These are phyloP conservation scores for Neurospora cerealis DNA, from an alignment of 495 filamentous ascomycete species.

Conservation along the genomic window DNA sequence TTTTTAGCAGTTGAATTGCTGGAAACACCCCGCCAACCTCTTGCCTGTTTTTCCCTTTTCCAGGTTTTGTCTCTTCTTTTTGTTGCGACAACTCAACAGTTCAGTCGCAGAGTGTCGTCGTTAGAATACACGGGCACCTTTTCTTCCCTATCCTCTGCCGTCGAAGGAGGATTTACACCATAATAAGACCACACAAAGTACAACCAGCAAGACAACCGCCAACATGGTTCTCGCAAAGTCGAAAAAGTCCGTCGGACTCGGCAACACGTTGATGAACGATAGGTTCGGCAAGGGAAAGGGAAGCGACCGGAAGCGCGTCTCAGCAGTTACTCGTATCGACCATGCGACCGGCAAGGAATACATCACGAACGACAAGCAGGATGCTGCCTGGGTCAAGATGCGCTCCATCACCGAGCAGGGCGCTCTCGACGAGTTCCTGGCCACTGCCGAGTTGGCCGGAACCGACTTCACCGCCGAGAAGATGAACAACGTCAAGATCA, in stretches of 20 bases:
- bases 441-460: conserved; percentile 86
- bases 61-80: background rate
- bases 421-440: conserved; percentile 67
- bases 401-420: conserved; percentile 96
- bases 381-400: conserved; percentile 91
- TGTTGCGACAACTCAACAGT: background rate
- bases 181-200: background rate
- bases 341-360: conserved; percentile 54
- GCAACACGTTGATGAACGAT: conserved; percentile 77
- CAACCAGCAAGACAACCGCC: background rate
- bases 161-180: background rate
- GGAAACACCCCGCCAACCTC: background rate
- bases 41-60: background rate
- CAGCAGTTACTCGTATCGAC: conserved; percentile 51
- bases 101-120: background rate
- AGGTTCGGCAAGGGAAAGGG: conserved; percentile 85
- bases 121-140: background rate
- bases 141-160: background rate
- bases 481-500: conserved; percentile 97
- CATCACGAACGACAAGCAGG: conserved; percentile 61
- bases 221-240: conserved; percentile 90
- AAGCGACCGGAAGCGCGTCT: conserved; percentile 49
- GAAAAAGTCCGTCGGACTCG: conserved; percentile 88
- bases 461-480: conserved; percentile 99
- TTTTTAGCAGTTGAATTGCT: background rate